Conservation (phyloP, 495 filamentous ascomycete genomes). For the Penicillium cosmopolitanum region DNA sequence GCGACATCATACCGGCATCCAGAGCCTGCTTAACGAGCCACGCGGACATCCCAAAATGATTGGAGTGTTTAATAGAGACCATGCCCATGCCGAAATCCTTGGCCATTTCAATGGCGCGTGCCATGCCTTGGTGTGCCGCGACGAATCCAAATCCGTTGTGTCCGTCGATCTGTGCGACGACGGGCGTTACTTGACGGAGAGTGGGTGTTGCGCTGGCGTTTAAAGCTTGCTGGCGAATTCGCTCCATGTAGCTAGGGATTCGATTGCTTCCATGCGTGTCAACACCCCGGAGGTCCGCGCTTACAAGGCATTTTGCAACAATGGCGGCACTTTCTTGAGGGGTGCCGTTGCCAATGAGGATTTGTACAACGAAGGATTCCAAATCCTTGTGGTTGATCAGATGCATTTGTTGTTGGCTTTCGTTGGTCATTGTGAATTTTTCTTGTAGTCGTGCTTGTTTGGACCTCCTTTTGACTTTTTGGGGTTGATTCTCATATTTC, state of each 20-base stretch:
- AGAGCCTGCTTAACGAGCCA: slow-evolving; percentile 78
- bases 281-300: slow-evolving; percentile 75
- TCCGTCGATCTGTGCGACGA: slow-evolving; percentile 68
- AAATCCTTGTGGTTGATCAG: slow-evolving; percentile 31
- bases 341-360: slow-evolving; percentile 63
- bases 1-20: slow-evolving; percentile 70
- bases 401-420: slow-evolving; percentile 26
- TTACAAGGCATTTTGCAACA: slow-evolving; percentile 65
- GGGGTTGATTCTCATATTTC: not conserved
- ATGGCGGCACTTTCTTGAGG: slow-evolving; percentile 56
- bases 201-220: slow-evolving; percentile 59
- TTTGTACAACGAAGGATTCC: slow-evolving; percentile 43
- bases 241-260: slow-evolving; percentile 73
- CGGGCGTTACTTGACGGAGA: slow-evolving; percentile 63
- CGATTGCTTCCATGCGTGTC: slow-evolving; percentile 80
- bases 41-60: slow-evolving; percentile 82
- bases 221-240: slow-evolving; percentile 67
- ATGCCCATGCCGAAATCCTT: slow-evolving; percentile 69
- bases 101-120: slow-evolving; percentile 65
- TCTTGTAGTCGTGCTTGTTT: not conserved
- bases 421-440: not conserved
- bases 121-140: slow-evolving; percentile 65
- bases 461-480: not conserved
- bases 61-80: slow-evolving; percentile 71
- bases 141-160: slow-evolving; percentile 78